A percentile compares a stretch with the other conserved stretches of the same genome.
Evolutionary conservation across 768 basidiomycete species (phyloP).

Genomic region (Dioszegia crocea): DNA sequence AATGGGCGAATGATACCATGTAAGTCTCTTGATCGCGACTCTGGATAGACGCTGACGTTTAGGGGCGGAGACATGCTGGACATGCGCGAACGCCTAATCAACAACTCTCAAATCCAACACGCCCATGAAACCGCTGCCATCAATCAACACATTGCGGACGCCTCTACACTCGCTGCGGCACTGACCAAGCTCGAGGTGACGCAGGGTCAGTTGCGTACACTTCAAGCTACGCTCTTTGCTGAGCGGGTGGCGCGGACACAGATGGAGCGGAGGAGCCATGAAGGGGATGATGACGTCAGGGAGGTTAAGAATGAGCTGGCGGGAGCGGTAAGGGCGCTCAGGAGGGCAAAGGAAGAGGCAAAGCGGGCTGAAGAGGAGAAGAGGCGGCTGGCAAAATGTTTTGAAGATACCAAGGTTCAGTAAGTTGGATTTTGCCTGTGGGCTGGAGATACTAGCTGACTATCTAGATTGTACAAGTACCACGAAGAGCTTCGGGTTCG

Average conservation of each 20-base stretch:
- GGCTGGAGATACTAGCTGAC: neutral
- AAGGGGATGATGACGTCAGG: conserved; percentile 33
- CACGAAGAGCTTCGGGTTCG: conserved; percentile 42
- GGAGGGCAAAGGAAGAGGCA: conserved; percentile 45
- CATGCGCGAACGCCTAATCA: conserved; percentile 34
- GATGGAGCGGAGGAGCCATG: conserved; percentile 29
- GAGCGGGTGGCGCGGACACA: conserved; percentile 43
- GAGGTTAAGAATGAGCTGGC: conserved; percentile 43
- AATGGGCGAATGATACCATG: conserved; percentile 28
- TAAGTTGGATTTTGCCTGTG: conserved; percentile 17
- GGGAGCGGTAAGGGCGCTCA: conserved; percentile 42
- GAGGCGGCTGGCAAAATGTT: conserved; percentile 34
- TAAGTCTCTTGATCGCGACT: conserved; percentile 13
- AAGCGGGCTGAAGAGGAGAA: conserved; percentile 46
- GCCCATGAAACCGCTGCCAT: conserved; percentile 13
- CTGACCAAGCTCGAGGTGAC: conserved; percentile 33
- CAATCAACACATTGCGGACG: conserved; percentile 15
- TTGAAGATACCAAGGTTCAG: conserved; percentile 45
- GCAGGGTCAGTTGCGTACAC: conserved; percentile 38
- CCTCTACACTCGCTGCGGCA: conserved; percentile 27
- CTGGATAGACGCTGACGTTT: conserved; percentile 2
- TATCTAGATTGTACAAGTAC: conserved; percentile 37
- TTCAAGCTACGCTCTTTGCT: conserved; percentile 47
- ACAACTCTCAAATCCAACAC: conserved; percentile 12
- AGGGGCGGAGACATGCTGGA: conserved; percentile 36